phyloP scores from a whole-genome alignment of 176 grass and related monocot species.

The Cenchrus fungigraminus region DNA sequence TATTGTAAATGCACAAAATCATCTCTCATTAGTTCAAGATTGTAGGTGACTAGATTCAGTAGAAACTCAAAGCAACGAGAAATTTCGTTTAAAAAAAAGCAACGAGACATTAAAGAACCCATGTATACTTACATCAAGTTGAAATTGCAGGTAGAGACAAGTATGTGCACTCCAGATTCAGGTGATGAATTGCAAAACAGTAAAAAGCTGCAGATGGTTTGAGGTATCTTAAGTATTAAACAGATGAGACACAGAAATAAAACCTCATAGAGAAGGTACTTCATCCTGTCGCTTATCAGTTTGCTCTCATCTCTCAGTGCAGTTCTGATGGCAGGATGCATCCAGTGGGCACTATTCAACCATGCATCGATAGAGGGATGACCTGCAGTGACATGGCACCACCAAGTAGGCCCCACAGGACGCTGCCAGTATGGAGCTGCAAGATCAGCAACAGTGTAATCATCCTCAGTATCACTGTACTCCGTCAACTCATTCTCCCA shows the following conservation, averaged over 20 bases:
- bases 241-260: slow-evolving; percentile 35
- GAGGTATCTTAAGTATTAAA: slow-evolving; percentile 15
- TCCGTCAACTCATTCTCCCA: slow-evolving; percentile 71
- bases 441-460: slow-evolving; percentile 91
- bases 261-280: slow-evolving; percentile 96
- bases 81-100: neutral
- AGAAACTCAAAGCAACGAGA: neutral
- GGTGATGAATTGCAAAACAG: slow-evolving; percentile 5
- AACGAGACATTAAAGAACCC: neutral
- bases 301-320: slow-evolving; percentile 87
- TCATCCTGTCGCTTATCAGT: slow-evolving; percentile 96
- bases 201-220: neutral
- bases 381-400: slow-evolving; percentile 83
- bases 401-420: slow-evolving; percentile 89
- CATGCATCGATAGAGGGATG: slow-evolving; percentile 66
- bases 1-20: neutral
- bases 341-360: slow-evolving; percentile 86
- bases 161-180: neutral
- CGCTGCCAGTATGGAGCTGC: slow-evolving; percentile 91
- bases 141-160: slow-evolving; percentile 15
- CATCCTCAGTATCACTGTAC: slow-evolving; percentile 72
- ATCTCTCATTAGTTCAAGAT: neutral
- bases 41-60: neutral
- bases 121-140: neutral
- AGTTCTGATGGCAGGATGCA: slow-evolving; percentile 91